Percentiles rank a stretch among this genome's conserved stretches.
phyloP scores from a whole-genome alignment of 371 early-diverging fungal species.

The Basidiobolus heterosporus region DNA sequence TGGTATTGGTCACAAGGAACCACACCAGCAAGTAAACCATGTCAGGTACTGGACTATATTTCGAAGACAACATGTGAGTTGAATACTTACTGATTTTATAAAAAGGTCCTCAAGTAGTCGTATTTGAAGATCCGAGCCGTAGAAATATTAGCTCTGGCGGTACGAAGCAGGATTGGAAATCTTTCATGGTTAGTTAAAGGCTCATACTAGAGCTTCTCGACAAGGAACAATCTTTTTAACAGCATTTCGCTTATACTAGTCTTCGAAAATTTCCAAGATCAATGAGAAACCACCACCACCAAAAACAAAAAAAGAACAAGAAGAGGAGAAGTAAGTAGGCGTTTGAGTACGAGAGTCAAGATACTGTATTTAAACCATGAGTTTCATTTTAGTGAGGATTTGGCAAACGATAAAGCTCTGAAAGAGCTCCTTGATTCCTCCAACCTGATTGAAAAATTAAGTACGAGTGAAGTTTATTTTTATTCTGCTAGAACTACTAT shows the following conservation, averaged over 20 bases:
- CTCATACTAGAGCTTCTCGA: background rate
- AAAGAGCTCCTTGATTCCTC: conserved; percentile 20
- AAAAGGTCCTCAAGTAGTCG: conserved; percentile 6
- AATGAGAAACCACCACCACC: background rate
- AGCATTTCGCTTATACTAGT: conserved; percentile 1
- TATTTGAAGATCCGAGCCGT: conserved; percentile 7
- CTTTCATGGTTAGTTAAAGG: conserved; percentile 11
- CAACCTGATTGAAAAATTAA: conserved; percentile 24
- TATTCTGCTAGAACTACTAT: background rate
- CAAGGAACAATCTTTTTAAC: background rate
- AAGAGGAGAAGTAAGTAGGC: conserved; percentile 14
- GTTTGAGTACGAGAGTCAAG: too few species aligned
- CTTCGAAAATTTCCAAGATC: conserved; percentile 13
- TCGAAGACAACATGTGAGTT: too few species aligned
- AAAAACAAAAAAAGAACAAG: conserved; percentile 10
- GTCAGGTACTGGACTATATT: too few species aligned
- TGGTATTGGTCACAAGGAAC: too few species aligned
- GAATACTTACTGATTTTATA: too few species aligned
- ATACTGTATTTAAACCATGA: background rate
- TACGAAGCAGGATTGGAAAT: conserved; percentile 5
- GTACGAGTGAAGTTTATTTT: conserved; percentile 3
- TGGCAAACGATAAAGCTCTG: conserved; percentile 21
- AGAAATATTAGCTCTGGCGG: background rate
- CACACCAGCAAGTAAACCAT: too few species aligned
- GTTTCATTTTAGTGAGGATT: conserved; percentile 10